A percentile compares a stretch with the other conserved stretches of the same genome.
These are phyloP conservation scores for Arachnomyces sp. DNA, from an alignment of 2,329 filamentous ascomycete species.

Conservation along the genomic window DNA sequence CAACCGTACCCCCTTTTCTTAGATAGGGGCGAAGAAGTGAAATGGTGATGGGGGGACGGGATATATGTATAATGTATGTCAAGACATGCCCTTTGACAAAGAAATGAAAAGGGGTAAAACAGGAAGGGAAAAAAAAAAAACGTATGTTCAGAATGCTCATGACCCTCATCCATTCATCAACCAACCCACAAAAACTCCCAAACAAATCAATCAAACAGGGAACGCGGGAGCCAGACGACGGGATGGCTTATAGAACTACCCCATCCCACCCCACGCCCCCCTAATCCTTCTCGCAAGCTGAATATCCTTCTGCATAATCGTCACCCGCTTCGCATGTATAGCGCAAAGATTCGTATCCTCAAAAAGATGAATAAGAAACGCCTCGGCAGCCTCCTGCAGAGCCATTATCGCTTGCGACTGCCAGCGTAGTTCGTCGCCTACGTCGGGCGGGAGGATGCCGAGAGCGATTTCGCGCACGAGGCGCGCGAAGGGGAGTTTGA, in stretches of 20 bases:
- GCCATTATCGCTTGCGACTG: constrained; percentile 92
- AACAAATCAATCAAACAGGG: neutral
- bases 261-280: constrained; percentile 66
- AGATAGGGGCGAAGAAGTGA: too few species aligned
- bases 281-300: constrained; percentile 77
- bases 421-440: constrained; percentile 71
- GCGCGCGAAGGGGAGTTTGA: constrained; percentile 44
- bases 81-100: too few species aligned
- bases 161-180: too few species aligned
- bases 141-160: too few species aligned
- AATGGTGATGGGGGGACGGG: too few species aligned
- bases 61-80: too few species aligned
- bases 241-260: constrained; percentile 26
- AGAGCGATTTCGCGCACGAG: constrained; percentile 48
- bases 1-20: too few species aligned
- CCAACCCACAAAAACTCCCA: too few species aligned
- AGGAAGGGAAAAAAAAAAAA: too few species aligned
- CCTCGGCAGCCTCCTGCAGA: constrained; percentile 91
- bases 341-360: constrained; percentile 94
- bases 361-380: constrained; percentile 92
- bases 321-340: constrained; percentile 92
- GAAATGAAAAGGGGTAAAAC: too few species aligned
- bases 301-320: constrained; percentile 97
- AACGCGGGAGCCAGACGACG: neutral
- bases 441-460: constrained; percentile 48